Evolutionary conservation across 257 asterid species (phyloP), one percentile per base, ranked within the genome.

Genomic region (Ligustrum vulgare): DNA sequence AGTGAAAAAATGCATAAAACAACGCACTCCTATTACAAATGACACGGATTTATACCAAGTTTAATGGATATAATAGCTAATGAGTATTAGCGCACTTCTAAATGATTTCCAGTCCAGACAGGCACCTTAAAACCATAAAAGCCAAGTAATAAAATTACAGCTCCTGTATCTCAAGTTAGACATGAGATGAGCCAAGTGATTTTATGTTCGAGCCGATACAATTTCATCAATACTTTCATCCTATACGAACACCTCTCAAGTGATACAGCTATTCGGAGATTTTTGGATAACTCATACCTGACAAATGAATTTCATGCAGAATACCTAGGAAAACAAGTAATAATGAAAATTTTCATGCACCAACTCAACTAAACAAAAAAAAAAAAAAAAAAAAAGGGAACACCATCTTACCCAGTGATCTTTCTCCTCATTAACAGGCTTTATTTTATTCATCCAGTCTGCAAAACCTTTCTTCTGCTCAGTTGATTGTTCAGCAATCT

Each of bases 371-470:
- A 75, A 74, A 51, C 12, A 25, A 77, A 70, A 60, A 8, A 60
- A 60, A 74, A n/a, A n/a, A 75, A 74, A 51, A 8, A 25, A 77
- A 70, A 60, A 8, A 60, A 60, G 72, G 8, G 47, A 34, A 75
- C 34, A 66, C 49, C 36, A 73, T 18, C 69, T 85, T 93, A 94
- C 98, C 97, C 97, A 94, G 83, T 94, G 97, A 81, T 94, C 97
- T 81, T 94, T 94, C 88, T 94, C 98, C 86, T 90, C 98, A 37
- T 90, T 89, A 80, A 84, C 86, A 37, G 96, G 91, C 91, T 91
- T 94, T 28, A 94, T 88, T 85, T 84, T 75, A 83, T 80, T 89
- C 79, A 90, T 79, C 87, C 90, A 86, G 72, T 91, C 97, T 75
- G 81, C 78, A 58, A 94, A 73, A 72, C 93, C 98, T 85, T 91